Evolutionary conservation across 495 filamentous ascomycete genomes (phyloP).

Genomic region (Schizothecium vesticola): DNA sequence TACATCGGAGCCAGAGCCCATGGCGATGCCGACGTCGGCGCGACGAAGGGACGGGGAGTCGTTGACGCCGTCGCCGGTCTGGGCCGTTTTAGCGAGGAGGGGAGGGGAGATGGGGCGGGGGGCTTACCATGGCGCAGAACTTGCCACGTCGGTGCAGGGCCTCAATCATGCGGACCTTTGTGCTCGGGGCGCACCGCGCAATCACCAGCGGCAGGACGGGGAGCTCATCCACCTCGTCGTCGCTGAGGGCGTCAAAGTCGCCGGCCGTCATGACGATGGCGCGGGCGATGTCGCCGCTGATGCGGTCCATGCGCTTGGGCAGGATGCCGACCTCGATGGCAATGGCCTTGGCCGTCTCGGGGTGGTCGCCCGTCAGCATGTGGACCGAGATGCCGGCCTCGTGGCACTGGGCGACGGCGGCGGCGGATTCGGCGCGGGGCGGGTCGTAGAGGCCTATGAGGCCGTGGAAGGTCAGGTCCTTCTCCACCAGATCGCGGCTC

Average conservation of each 20-base stretch:
- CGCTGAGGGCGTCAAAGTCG: constrained; percentile 55
- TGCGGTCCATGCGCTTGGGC: constrained; percentile 49
- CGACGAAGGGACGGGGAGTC: constrained; percentile 71
- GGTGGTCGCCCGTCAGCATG: constrained; percentile 81
- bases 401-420: constrained; percentile 60
- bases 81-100: background rate
- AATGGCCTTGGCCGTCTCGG: constrained; percentile 68
- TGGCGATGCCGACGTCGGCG: constrained; percentile 80
- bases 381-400: constrained; percentile 69
- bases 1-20: constrained; percentile 82
- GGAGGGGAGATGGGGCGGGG: background rate
- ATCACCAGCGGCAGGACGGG: constrained; percentile 59
- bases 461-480: constrained; percentile 55
- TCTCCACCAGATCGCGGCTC: constrained; percentile 47
- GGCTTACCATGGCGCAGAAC: constrained; percentile 51
- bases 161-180: constrained; percentile 64
- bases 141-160: constrained; percentile 56
- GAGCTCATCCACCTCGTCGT: constrained; percentile 52
- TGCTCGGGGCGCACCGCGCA: constrained; percentile 59
- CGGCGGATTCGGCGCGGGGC: constrained; percentile 60
- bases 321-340: constrained; percentile 72
- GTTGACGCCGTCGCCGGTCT: constrained; percentile 75
- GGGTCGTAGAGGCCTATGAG: constrained; percentile 69
- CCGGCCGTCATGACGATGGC: constrained; percentile 59
- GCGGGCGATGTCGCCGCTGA: constrained; percentile 46